Conservation (phyloP, 345 rosid species). For the Euphorbia tirucalli region DNA sequence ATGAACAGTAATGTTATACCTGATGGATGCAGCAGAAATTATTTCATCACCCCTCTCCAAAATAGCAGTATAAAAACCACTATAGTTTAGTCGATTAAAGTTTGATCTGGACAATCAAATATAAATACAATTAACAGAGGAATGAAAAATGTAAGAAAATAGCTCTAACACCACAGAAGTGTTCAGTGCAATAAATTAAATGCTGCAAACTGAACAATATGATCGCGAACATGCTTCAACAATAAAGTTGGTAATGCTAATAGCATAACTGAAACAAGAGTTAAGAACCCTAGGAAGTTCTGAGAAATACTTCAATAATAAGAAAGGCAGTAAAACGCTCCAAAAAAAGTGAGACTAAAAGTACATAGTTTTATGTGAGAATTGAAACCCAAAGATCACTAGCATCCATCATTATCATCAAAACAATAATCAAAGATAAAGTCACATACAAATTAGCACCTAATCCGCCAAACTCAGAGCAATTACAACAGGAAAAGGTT, state of each 20-base stretch:
- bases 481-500: background rate
- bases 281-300: background rate
- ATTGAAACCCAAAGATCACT: background rate
- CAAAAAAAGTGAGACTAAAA: background rate
- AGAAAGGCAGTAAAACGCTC: background rate
- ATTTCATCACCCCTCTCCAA: conserved; percentile 92
- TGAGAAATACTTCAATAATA: background rate
- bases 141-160: background rate
- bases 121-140: background rate
- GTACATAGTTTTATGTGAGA: background rate
- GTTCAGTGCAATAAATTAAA: background rate
- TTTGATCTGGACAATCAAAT: conserved; percentile 52
- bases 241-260: background rate
- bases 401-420: background rate
- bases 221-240: background rate
- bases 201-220: background rate
- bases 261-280: background rate
- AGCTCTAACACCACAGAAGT: background rate
- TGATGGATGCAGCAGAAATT: conserved; percentile 75
- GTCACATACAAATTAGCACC: background rate
- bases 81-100: conserved; percentile 70
- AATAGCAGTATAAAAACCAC: conserved; percentile 73
- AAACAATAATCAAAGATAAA: background rate
- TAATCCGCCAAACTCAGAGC: background rate
- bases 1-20: conserved; percentile 39